Percentiles rank a stretch among this genome's conserved stretches.
phyloP scores from a whole-genome alignment of 1,139 yeast species.

The Wickerhamomyces sp. region DNA sequence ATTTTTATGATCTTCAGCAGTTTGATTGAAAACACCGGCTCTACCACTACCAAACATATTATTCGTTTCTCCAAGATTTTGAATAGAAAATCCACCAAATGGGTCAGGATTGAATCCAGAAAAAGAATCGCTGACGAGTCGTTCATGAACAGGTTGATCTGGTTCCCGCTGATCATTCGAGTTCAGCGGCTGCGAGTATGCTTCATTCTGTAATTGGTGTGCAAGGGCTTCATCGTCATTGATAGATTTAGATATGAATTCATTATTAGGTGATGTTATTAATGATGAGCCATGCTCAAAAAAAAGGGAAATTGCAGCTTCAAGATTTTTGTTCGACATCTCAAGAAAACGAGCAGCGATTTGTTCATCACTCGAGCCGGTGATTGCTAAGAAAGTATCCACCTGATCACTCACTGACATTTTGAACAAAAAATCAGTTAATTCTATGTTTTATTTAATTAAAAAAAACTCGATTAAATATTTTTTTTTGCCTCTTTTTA shows the following conservation, averaged over 20 bases:
- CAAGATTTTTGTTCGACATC: slow-evolving; percentile 74
- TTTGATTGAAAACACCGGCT: slow-evolving; percentile 50
- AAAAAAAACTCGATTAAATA: too few relatives aligned
- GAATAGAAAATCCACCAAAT: slow-evolving; percentile 27
- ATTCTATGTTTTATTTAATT: too few relatives aligned
- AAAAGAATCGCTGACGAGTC: slow-evolving; percentile 51
- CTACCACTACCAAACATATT: slow-evolving; percentile 38
- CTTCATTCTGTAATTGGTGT: background rate
- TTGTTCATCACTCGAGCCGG: slow-evolving; percentile 65
- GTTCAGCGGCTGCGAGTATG: too few relatives aligned
- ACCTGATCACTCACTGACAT: slow-evolving; percentile 38
- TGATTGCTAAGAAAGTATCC: slow-evolving; percentile 77
- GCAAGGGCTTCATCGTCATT: slow-evolving; percentile 22
- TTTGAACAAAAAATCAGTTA: too few relatives aligned
- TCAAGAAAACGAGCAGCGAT: slow-evolving; percentile 77
- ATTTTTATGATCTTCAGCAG: slow-evolving; percentile 20
- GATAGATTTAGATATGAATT: background rate
- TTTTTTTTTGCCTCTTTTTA: too few relatives aligned
- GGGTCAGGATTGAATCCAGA: slow-evolving; percentile 21
- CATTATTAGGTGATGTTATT: background rate
- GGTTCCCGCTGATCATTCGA: slow-evolving; percentile 64
- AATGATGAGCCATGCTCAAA: slow-evolving; percentile 61
- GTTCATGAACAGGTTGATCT: slow-evolving; percentile 76
- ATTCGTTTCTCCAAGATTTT: slow-evolving; percentile 17
- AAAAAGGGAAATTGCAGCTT: slow-evolving; percentile 79